These are phyloP conservation scores for Lachnellula arida DNA, from an alignment of 2,329 filamentous ascomycete genomes.

Conservation along the genomic window DNA sequence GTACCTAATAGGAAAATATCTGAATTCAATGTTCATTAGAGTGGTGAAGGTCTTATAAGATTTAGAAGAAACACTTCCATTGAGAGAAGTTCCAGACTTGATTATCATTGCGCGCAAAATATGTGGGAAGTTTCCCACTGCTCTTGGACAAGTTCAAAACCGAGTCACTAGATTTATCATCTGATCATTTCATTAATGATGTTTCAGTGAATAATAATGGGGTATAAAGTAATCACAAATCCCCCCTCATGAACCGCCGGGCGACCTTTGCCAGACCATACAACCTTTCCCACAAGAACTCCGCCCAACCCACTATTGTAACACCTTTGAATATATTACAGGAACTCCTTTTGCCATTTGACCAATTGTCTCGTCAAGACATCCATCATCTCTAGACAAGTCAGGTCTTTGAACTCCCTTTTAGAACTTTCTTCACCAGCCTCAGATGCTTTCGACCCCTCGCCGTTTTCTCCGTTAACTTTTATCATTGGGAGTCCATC, in stretches of 20 bases:
- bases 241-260: neutral
- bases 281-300: neutral
- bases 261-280: neutral
- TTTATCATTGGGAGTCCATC: slow-evolving; percentile 32
- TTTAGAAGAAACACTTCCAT: too few species aligned
- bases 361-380: slow-evolving; percentile 36
- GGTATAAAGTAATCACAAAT: slow-evolving; percentile 2
- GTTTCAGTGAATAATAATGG: neutral
- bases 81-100: too few species aligned
- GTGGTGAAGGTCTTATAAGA: too few species aligned
- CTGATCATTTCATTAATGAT: neutral
- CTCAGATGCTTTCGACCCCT: slow-evolving; percentile 32
- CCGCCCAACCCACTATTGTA: neutral
- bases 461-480: slow-evolving; percentile 33
- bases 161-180: too few species aligned
- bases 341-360: slow-evolving; percentile 34
- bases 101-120: too few species aligned
- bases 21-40: too few species aligned
- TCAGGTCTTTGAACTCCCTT: slow-evolving; percentile 69
- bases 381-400: slow-evolving; percentile 39
- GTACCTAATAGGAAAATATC: too few species aligned
- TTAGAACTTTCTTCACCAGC: slow-evolving; percentile 18
- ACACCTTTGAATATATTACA: slow-evolving; percentile 5
- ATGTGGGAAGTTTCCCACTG: too few species aligned
- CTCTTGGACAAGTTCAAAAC: too few species aligned